Evolutionary conservation across 768 basidiomycete species (phyloP), one percentile per base, ranked within the genome.

Genomic region (Pulveroboletus ravenelii): DNA sequence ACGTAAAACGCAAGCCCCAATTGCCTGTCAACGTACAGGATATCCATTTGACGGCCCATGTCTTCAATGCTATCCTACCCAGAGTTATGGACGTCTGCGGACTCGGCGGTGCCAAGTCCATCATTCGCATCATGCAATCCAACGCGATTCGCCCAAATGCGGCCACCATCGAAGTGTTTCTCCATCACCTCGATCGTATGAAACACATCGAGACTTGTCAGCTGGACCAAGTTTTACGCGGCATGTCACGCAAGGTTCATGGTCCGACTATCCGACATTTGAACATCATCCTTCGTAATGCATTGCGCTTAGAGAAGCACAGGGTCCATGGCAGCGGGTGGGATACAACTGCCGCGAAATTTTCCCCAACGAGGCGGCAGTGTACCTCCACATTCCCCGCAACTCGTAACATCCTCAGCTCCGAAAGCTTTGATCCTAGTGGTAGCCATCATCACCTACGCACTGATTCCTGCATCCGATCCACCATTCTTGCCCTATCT

Each of bases 21-120:
- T 55, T 58, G 15, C 65, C 65, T 25, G 45, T 69, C 47, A 37
- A 63, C 32, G 59, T 78, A 25, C 53, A 55, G 31, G 64, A 55
- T 39, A 53, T 63, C 10, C 56, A 25, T 13, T 75, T 75, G 31
- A 74, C 73, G 7, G 65, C 70, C 34, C 69, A 74, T 45, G 66
- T 87, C 25, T 79, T 87, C 70, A 89, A 91, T 61, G 73, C 80
- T 17, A 66, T 85, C 17, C 67, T 89, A 12, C 68, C 70, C 44
- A 79, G 79, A 35, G 53, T 79, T 18, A 62, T 87, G 48, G 63
- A 60, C 20, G 66, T 68, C 36, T 72, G 72, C 51, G 84, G 85
- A 36, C 65, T 88, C 41, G 52, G 67, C 34, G 75, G 71, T 32
- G 73, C 79, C 47, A 71, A 66, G 17, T 54, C 55, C 41, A 63